Evolutionary conservation across 2,329 filamentous ascomycete species (phyloP).

Genomic region (Cucurbitaria berberidis): DNA sequence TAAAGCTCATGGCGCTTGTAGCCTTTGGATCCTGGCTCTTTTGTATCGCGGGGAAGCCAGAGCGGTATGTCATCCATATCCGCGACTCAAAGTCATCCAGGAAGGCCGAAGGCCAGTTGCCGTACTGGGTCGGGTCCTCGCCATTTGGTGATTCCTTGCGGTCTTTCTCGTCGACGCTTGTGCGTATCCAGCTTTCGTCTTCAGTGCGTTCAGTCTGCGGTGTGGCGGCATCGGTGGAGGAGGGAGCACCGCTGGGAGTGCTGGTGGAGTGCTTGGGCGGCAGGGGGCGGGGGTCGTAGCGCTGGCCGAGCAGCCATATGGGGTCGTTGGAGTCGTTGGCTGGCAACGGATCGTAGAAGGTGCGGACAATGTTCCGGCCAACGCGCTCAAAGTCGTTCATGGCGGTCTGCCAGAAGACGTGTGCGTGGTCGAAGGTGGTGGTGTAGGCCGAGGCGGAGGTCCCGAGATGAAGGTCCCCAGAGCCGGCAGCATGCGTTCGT

Average conservation of each 20-base stretch:
- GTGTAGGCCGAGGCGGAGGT: conserved; percentile 22
- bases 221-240: conserved; percentile 27
- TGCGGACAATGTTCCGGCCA: conserved; percentile 80
- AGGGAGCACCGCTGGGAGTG: conserved; percentile 23
- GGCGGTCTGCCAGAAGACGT: conserved; percentile 6
- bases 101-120: conserved; percentile 83
- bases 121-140: conserved; percentile 46
- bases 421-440: conserved; percentile 3
- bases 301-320: conserved; percentile 81
- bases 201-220: conserved; percentile 37
- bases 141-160: conserved; percentile 62
- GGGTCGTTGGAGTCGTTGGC: conserved; percentile 74
- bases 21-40: conserved; percentile 78
- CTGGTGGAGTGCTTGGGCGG: conserved; percentile 29
- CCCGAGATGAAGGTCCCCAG: conserved; percentile 15
- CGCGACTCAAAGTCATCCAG: conserved; percentile 90
- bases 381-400: conserved; percentile 78
- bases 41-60: conserved; percentile 81
- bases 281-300: conserved; percentile 56
- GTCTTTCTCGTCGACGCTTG: conserved; percentile 70
- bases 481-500: conserved; percentile 21
- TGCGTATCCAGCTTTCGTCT: conserved; percentile 65
- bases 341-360: conserved; percentile 90
- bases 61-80: conserved; percentile 96
- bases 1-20: conserved; percentile 73